Evolutionary conservation across 495 filamentous ascomycete species (phyloP).

Genomic region (Penicillium soppii): DNA sequence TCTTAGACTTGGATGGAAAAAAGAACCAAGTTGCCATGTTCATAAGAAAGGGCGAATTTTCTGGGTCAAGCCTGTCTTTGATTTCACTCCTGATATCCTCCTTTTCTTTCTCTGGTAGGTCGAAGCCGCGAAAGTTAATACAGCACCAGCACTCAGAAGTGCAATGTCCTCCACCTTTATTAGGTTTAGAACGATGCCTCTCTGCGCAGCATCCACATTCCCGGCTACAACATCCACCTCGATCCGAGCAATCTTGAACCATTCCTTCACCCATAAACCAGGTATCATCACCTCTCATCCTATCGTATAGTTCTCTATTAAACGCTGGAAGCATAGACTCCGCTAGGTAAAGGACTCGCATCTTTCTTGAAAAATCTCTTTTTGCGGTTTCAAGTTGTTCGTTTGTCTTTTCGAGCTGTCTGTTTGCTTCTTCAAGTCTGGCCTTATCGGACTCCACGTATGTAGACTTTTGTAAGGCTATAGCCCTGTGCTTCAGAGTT

Average conservation of each 20-base stretch:
- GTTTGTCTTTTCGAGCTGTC: not conserved
- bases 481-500: not conserved
- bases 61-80: too few species aligned
- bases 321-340: too few species aligned
- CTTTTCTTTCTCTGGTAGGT: constrained; percentile 1
- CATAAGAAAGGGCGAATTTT: too few species aligned
- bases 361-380: too few species aligned
- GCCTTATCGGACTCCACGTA: not conserved
- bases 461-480: constrained; percentile 7
- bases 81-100: too few species aligned
- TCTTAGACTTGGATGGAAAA: too few species aligned
- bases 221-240: constrained; percentile 12
- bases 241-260: constrained; percentile 12
- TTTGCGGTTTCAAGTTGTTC: too few species aligned
- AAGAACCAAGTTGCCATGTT: too few species aligned
- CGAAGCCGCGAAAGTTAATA: constrained; percentile 6
- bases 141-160: constrained; percentile 11
- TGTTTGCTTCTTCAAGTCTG: not conserved
- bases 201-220: constrained; percentile 8
- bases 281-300: not conserved
- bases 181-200: not conserved
- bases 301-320: too few species aligned
- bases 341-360: too few species aligned
- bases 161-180: constrained; percentile 8
- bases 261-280: constrained; percentile 8